Base-by-base conservation (phyloP, 2,329 filamentous ascomycete genomes). In the Talaromyces sp. region DNA sequence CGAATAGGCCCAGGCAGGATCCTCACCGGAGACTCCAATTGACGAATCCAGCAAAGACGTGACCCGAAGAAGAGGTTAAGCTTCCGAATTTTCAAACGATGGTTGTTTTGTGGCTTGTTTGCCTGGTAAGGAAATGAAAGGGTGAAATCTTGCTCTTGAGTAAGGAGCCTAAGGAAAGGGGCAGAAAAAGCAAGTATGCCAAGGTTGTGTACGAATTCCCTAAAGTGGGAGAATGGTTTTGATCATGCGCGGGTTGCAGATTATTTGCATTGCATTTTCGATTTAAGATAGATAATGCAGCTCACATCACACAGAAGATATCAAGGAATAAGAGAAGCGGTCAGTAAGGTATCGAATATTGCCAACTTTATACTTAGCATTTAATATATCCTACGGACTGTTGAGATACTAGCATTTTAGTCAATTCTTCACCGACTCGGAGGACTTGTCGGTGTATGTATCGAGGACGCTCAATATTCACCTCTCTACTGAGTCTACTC, bases 51-150 rank as follows among this genome's bases (percentile, higher is more conserved):
- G 56, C 3, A 31, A 45, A 45, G 37, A 43, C 6, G 35, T 10
- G 39, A 27, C 52, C 52, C 52, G 56, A 59, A 39, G 22, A 45
- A 45, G 56, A 56, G 52, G n/a, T 56, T 59, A 59, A 59, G 56
- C 56, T 43, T 41, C 56, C 24, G 37, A 45, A 31, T 43, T 39
- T 37, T 59, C 56, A 59, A 45, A 59, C 56, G 56, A 41, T 59
- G 56, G 56, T 19, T 59, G 35, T 59, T 59, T 59, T 59, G 56
- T 43, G 56, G 37, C 35, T 59, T 35, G 11, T 27, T 54, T 33
- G 48, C 48, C 48, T 33, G 50, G 16, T 54, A 35, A 54, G 50
- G 27, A 33, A 35, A 54, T 54, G 33, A 56, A 39, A 56, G 52
- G 52, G 52, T 33, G 14, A 16, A 33, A 56, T 37, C 50, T 13